phyloP scores from a whole-genome alignment of 208 protist species.

The Crithidia mellificae region DNA sequence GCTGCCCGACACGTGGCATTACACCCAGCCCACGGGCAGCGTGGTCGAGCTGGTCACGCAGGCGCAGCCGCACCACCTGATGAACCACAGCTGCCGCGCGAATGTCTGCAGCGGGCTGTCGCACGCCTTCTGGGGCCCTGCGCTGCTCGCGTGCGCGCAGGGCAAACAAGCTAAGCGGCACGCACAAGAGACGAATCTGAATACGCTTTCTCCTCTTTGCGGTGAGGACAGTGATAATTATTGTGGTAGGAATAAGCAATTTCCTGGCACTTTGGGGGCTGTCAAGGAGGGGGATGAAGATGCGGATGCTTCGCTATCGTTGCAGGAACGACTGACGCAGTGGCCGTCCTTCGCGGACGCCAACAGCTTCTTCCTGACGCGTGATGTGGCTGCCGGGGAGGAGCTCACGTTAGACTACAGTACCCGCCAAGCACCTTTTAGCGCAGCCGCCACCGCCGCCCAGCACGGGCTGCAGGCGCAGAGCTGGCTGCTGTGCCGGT shows the following conservation, averaged over 20 bases:
- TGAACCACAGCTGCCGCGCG: slow-evolving; percentile 78
- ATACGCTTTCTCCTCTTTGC: too few species aligned
- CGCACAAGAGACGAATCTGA: too few species aligned
- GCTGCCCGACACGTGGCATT: slow-evolving; percentile 76
- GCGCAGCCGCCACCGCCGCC: slow-evolving; percentile 32
- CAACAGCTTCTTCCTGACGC: slow-evolving; percentile 73
- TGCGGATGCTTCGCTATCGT: too few species aligned
- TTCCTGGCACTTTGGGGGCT: too few species aligned
- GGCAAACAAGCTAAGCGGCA: not conserved
- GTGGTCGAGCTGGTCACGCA: slow-evolving; percentile 68
- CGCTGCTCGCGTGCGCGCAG: slow-evolving; percentile 12
- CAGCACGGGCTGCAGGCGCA: slow-evolving; percentile 25
- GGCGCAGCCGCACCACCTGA: slow-evolving; percentile 65
- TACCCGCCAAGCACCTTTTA: slow-evolving; percentile 54
- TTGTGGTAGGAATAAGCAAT: too few species aligned
- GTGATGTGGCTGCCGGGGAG: slow-evolving; percentile 60
- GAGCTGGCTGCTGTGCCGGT: slow-evolving; percentile 52
- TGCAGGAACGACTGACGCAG: slow-evolving; percentile 30
- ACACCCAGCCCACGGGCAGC: slow-evolving; percentile 66
- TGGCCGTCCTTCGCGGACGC: slow-evolving; percentile 67
- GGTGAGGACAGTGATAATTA: too few species aligned
- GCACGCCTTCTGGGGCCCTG: slow-evolving; percentile 56
- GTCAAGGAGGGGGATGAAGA: too few species aligned
- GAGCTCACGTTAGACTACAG: slow-evolving; percentile 81
- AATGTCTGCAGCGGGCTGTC: slow-evolving; percentile 75